These are phyloP conservation scores for Lophium mytilinum DNA, from an alignment of 495 filamentous ascomycete genomes.

Conservation along the genomic window DNA sequence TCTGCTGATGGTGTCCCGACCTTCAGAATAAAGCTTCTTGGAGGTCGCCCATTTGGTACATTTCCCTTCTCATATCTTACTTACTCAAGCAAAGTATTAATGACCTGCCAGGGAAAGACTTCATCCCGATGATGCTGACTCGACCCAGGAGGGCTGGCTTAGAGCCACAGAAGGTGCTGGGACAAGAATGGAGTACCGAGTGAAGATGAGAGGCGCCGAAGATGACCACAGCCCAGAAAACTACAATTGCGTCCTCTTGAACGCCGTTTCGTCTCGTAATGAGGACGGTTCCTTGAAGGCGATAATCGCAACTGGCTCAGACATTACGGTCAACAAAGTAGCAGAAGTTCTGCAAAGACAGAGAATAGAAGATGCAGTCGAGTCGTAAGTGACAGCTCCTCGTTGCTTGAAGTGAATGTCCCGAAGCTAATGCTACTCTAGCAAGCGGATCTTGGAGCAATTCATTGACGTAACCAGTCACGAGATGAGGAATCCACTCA, in stretches of 20 bases:
- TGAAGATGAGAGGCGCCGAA: neutral
- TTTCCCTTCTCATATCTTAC: too few relatives aligned
- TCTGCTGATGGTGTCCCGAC: too few relatives aligned
- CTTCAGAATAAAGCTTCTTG: neutral
- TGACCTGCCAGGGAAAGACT: neutral
- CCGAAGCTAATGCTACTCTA: too few relatives aligned
- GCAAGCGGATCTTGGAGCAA: slow-evolving; percentile 22
- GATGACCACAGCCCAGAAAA: neutral
- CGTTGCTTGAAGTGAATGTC: too few relatives aligned
- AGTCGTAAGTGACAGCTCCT: neutral
- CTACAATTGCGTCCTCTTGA: neutral
- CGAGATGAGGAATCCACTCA: slow-evolving; percentile 29
- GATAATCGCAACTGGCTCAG: slow-evolving; percentile 7
- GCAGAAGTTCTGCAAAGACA: slow-evolving; percentile 19
- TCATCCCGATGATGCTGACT: neutral
- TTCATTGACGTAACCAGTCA: slow-evolving; percentile 30
- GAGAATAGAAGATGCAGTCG: slow-evolving; percentile 19
- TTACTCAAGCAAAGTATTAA: too few relatives aligned
- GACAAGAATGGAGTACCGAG: neutral
- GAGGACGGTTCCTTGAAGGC: slow-evolving; percentile 8
- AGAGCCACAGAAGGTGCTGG: neutral
- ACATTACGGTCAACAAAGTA: slow-evolving; percentile 13
- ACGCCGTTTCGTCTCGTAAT: neutral
- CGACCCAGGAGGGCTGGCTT: neutral
- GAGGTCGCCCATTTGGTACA: neutral